A percentile compares a stretch with the other conserved stretches of the same genome.
These are phyloP conservation scores for Cladophialophora yegresii DNA, from an alignment of 2,329 filamentous ascomycete species.

Conservation along the genomic window DNA sequence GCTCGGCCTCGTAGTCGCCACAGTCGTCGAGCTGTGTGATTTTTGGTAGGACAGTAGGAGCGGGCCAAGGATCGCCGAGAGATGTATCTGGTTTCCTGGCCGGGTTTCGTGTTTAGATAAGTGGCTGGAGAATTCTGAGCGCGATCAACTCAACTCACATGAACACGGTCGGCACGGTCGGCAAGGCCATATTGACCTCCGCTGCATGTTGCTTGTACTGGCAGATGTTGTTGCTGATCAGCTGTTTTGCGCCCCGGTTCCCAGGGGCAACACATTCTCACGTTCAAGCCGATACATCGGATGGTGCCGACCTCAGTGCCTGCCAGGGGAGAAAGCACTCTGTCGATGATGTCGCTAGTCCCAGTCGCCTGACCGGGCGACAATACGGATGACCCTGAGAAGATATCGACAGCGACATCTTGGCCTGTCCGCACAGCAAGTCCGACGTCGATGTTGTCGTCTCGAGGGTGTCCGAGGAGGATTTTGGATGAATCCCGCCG, in stretches of 20 bases:
- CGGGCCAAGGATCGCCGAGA: constrained; percentile 41
- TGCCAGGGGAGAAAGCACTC: constrained; percentile 43
- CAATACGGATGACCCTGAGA: constrained; percentile 61
- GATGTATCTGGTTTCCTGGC: constrained; percentile 41
- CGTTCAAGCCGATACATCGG: constrained; percentile 52
- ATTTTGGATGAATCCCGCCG: constrained; percentile 53
- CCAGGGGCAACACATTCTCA: constrained; percentile 4
- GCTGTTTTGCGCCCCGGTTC: neutral
- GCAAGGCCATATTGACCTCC: constrained; percentile 45
- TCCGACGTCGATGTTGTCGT: constrained; percentile 58
- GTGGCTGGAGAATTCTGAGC: neutral
- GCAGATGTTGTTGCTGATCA: neutral
- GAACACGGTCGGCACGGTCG: constrained; percentile 44
- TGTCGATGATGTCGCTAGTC: constrained; percentile 50
- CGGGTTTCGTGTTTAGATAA: neutral
- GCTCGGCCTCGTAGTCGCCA: constrained; percentile 48
- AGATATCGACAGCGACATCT: constrained; percentile 59
- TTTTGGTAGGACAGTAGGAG: constrained; percentile 40
- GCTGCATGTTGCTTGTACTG: constrained; percentile 46
- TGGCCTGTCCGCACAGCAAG: constrained; percentile 58
- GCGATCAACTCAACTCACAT: constrained; percentile 28
- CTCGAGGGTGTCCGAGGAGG: constrained; percentile 59
- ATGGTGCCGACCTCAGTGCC: constrained; percentile 45
- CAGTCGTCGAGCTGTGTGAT: constrained; percentile 44
- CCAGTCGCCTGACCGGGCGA: constrained; percentile 56